Percentiles rank a stretch among this genome's conserved stretches.
phyloP scores from a whole-genome alignment of 164 flowering plant species.

The Magnolia kwangsiensis region DNA sequence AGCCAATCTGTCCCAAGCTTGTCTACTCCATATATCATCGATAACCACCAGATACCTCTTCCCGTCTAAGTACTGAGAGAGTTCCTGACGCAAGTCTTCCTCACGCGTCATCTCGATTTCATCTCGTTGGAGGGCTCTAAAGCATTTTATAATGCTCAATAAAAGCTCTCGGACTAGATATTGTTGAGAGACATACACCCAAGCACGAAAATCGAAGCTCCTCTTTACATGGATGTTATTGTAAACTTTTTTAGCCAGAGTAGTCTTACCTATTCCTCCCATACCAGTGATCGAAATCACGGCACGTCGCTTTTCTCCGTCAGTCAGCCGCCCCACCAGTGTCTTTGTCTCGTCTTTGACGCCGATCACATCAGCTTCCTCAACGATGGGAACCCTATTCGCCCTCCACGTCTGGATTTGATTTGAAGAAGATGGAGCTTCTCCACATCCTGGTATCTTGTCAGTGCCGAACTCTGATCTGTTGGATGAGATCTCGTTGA shows the following conservation, averaged over 20 bases:
- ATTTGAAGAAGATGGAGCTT: background rate
- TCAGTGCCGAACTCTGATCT: no score
- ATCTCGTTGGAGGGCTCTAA: background rate
- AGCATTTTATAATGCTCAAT: background rate
- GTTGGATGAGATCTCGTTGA: no score
- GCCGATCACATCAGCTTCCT: constrained; percentile 45
- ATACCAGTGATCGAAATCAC: constrained; percentile 15
- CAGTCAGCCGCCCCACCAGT: constrained; percentile 32
- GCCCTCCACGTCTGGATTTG: constrained; percentile 21
- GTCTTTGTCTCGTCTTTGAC: constrained; percentile 33
- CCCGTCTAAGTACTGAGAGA: background rate
- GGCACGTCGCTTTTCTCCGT: constrained; percentile 1
- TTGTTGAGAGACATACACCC: constrained; percentile 11
- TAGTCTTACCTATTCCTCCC: constrained; percentile 22
- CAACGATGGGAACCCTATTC: constrained; percentile 20
- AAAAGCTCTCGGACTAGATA: constrained; percentile 2
- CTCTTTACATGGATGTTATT: background rate
- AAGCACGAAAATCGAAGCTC: constrained; percentile 17
- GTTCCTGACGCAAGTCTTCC: background rate
- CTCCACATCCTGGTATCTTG: no score
- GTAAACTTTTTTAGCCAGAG: constrained; percentile 16
- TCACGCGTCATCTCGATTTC: background rate
- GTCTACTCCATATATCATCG: background rate
- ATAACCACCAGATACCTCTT: constrained; percentile 7
- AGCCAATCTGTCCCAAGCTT: background rate